Conservation (phyloP, 1,139 yeast species). For the Kazachstania sp. region DNA sequence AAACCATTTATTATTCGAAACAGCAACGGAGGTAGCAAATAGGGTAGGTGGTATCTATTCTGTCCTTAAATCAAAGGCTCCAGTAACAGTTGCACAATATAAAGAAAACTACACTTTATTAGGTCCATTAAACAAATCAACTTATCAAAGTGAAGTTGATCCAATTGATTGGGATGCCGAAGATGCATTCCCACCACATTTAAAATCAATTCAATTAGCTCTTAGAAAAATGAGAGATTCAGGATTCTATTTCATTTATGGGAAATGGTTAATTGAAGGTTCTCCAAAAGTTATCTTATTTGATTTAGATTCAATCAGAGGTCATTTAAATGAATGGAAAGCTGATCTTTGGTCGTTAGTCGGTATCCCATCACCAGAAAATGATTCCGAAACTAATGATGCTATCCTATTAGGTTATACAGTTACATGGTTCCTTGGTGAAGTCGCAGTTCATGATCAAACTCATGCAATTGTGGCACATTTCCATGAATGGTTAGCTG, state of each 20-base stretch:
- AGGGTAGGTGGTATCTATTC: constrained; percentile 97
- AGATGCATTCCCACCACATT: constrained; percentile 39
- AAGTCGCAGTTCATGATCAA: constrained; percentile 70
- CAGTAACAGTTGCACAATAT: constrained; percentile 91
- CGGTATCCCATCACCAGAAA: constrained; percentile 88
- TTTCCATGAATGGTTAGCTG: constrained; percentile 98
- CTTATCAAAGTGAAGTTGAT: constrained; percentile 91
- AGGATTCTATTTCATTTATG: constrained; percentile 79
- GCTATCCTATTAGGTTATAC: constrained; percentile 88
- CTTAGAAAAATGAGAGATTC: constrained; percentile 59
- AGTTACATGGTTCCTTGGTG: constrained; percentile 97
- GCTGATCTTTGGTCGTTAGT: constrained; percentile 84
- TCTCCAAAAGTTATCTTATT: constrained; percentile 89
- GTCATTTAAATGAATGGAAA: constrained; percentile 83
- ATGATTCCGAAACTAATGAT: constrained; percentile 81
- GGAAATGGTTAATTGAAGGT: constrained; percentile 96
- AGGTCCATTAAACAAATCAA: constrained; percentile 75
- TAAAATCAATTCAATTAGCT: constrained; percentile 26
- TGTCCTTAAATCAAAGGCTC: constrained; percentile 92
- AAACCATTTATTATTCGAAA: constrained; percentile 83
- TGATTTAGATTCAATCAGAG: constrained; percentile 66
- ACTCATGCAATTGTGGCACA: constrained; percentile 88
- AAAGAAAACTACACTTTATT: constrained; percentile 76
- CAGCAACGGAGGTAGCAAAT: constrained; percentile 96
- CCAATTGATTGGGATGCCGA: constrained; percentile 59